Percentiles rank a stretch among this genome's conserved stretches.
Conservation (phyloP, 208 protist genomes). For the Trypanosoma boissoni region DNA sequence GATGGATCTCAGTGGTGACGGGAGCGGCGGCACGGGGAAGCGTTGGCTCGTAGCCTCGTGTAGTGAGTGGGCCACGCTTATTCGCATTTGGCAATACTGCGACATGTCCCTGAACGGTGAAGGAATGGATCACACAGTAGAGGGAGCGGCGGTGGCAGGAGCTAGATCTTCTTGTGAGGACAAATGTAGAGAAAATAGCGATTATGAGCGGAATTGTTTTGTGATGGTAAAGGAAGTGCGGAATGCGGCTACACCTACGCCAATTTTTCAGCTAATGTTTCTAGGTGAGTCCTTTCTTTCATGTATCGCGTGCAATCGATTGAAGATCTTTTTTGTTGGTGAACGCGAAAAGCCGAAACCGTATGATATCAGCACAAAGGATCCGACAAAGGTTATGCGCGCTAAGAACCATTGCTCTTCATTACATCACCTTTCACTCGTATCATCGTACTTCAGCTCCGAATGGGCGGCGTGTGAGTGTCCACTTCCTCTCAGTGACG, state of each 20-base stretch:
- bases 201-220: conserved; percentile 18
- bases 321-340: conserved; percentile 30
- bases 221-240: conserved; percentile 28
- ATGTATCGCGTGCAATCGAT: conserved; percentile 18
- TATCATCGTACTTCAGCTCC: conserved; percentile 29
- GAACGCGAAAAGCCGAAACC: conserved; percentile 20
- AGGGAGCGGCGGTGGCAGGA: too few species aligned
- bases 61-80: conserved; percentile 27
- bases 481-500: conserved; percentile 35
- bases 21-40: background rate
- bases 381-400: conserved; percentile 5
- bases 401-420: conserved; percentile 23
- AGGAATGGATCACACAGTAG: too few species aligned
- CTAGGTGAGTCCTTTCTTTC: conserved; percentile 23
- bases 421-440: conserved; percentile 13
- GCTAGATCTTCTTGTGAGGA: too few species aligned
- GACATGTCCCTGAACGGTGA: conserved; percentile 13
- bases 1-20: conserved; percentile 28
- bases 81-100: conserved; percentile 27
- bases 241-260: conserved; percentile 19
- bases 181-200: too few species aligned
- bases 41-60: conserved; percentile 22
- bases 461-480: conserved; percentile 60
- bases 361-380: conserved; percentile 20
- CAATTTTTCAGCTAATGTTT: conserved; percentile 29